These are phyloP conservation scores for Tilletiaria anomala DNA, from an alignment of 1,284 basidiomycete species.

Conservation along the genomic window DNA sequence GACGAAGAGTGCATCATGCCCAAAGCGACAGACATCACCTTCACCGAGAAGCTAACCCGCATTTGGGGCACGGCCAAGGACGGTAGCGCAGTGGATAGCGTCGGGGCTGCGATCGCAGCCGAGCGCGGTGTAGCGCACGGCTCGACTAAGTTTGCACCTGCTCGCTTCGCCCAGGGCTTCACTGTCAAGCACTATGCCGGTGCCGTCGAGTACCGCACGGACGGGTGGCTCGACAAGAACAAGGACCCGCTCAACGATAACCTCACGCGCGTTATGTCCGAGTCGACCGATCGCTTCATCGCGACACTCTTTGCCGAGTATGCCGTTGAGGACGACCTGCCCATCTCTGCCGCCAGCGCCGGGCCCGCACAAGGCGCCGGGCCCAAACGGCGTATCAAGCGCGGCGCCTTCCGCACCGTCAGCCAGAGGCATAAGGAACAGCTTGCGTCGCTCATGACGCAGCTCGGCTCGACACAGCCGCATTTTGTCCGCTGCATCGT, in stretches of 20 bases:
- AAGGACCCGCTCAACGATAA: constrained; percentile 98
- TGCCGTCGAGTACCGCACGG: constrained; percentile 86
- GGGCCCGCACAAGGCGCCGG: constrained; percentile 7
- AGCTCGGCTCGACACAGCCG: constrained; percentile 84
- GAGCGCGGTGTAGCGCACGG: constrained; percentile 45
- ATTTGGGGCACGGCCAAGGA: constrained; percentile 32
- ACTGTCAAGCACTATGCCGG: constrained; percentile 93
- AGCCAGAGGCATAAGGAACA: constrained; percentile 95
- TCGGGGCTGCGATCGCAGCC: constrained; percentile 45
- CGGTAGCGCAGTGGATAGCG: constrained; percentile 17
- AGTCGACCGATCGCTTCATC: constrained; percentile 69
- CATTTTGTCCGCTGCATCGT: constrained; percentile 99
- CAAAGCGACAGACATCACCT: constrained; percentile 83
- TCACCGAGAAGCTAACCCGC: constrained; percentile 67
- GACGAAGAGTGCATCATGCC: constrained; percentile 99
- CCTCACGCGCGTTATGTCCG: constrained; percentile 71
- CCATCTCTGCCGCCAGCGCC: constrained; percentile 15
- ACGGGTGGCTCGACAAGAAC: constrained; percentile 98
- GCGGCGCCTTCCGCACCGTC: constrained; percentile 91
- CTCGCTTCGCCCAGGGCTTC: constrained; percentile 83
- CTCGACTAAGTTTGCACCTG: constrained; percentile 60
- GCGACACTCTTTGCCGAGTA: constrained; percentile 74
- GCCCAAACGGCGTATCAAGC: constrained; percentile 63
- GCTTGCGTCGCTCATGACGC: constrained; percentile 74
- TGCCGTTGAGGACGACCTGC: constrained; percentile 50